Evolutionary conservation across 73 alveolate species (phyloP), one percentile per base, ranked within the genome.

Genomic region (Uronychia binucleata): DNA sequence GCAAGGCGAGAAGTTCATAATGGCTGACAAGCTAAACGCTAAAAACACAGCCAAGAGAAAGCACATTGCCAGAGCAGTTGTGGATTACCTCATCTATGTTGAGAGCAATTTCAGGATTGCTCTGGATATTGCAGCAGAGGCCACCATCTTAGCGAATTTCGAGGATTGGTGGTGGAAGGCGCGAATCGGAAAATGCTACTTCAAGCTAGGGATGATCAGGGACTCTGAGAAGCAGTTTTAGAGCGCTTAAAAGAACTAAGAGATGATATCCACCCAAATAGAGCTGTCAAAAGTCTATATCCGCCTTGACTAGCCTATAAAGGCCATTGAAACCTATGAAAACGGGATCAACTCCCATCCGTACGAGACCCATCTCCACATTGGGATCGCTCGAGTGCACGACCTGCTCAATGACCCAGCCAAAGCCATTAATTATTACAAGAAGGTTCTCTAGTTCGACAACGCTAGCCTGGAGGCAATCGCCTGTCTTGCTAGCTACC

Each of bases 111-210:
- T 97, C 80, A 97, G 98, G 89, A 90, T 96, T 83, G 99, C 99
- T 32, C 91, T 98, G 57, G 99, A 98, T 85, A 92, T 98, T 8
- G 96, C 99, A 1, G 94, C 99, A 78, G 99, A 98, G 90, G 99
- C 99, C 28, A 96, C 99, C 14, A 85, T 88, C 29, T 84, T 87
- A 1, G 60, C 91, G 57, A 93, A 95, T 46, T 98, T 83, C 80
- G 88, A 97, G 79, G 99, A 98, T 89, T 98, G 99, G 99, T 98
- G 99, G 99, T 98, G 99, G 99, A 98, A 97, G 86, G 99, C 97
- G 81, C 92, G 99, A 81, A 91, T 98, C 35, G 99, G 99, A 77
- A 98, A 98, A 89, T 96, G 97, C 84, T 94, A 97, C 90, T 95
- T 95, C 81, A 98, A 97, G 94, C 86, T 94, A 88, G 99, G 99